These are phyloP conservation scores for Fusarium austroafricanum DNA, from an alignment of 2,329 filamentous ascomycete genomes.

Conservation along the genomic window DNA sequence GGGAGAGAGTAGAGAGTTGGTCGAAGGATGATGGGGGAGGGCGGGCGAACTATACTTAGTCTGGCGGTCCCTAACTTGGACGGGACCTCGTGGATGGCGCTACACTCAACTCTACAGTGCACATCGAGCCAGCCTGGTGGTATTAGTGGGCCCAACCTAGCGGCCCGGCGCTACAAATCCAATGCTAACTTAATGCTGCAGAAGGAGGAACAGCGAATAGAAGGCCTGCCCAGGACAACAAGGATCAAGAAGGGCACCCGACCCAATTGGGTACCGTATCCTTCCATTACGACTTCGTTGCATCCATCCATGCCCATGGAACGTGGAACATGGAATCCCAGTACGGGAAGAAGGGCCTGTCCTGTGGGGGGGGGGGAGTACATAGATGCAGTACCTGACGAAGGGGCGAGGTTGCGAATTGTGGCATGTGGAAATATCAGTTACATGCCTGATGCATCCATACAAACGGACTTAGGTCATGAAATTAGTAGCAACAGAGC, in stretches of 20 bases:
- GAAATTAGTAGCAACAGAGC: no score
- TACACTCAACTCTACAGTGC: slow-evolving; percentile 33
- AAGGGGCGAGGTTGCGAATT: slow-evolving; percentile 10
- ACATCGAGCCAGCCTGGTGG: slow-evolving; percentile 42
- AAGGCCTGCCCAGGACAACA: slow-evolving; percentile 14
- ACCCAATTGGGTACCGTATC: slow-evolving; percentile 35
- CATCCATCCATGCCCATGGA: slow-evolving; percentile 4
- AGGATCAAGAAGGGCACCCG: slow-evolving; percentile 18
- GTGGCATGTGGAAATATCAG: slow-evolving; percentile 13
- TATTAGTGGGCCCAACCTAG: slow-evolving; percentile 43
- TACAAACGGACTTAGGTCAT: not conserved
- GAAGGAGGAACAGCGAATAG: slow-evolving; percentile 41
- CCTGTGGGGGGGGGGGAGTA: slow-evolving; percentile 20
- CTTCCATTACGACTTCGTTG: slow-evolving; percentile 36
- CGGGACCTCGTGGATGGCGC: slow-evolving; percentile 28
- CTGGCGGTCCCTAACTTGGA: slow-evolving; percentile 40
- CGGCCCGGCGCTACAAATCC: slow-evolving; percentile 40
- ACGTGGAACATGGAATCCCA: slow-evolving; percentile 21
- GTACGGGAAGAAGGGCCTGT: slow-evolving; percentile 19
- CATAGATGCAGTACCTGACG: no score
- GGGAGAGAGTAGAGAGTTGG: slow-evolving; percentile 29
- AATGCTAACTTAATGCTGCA: slow-evolving; percentile 28
- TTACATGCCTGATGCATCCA: no score
- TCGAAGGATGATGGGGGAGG: slow-evolving; percentile 37
- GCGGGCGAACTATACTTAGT: slow-evolving; percentile 42